phyloP scores from a whole-genome alignment of 2,329 filamentous ascomycete species.

The Trichoderma citrinoviride region DNA sequence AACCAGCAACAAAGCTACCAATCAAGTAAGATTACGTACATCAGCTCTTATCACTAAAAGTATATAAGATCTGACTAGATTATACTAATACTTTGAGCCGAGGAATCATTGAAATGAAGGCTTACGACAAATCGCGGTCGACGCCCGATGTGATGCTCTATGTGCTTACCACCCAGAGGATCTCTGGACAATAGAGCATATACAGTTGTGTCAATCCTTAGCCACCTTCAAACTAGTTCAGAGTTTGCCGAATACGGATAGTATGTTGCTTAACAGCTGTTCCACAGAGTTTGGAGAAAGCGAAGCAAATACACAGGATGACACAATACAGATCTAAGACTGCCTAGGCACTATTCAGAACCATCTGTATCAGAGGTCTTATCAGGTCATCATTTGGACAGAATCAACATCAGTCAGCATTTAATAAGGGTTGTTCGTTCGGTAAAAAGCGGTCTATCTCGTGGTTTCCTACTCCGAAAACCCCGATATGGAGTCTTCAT shows the following conservation, averaged over 20 bases:
- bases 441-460: neutral
- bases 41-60: neutral
- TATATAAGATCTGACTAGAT: neutral
- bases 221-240: too few species aligned
- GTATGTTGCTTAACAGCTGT: neutral
- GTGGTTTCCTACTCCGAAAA: neutral
- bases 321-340: neutral
- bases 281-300: neutral
- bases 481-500: neutral
- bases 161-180: neutral
- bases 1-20: neutral
- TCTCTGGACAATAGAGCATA: neutral
- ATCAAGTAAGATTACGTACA: neutral
- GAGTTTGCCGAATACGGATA: neutral
- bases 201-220: neutral
- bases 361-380: neutral
- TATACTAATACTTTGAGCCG: neutral
- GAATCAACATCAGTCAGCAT: neutral
- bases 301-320: neutral
- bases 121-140: neutral
- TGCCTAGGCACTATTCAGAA: too few species aligned
- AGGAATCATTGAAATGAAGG: too few species aligned
- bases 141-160: neutral
- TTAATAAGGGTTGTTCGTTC: neutral
- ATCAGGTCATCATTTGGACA: neutral